phyloP scores from a whole-genome alignment of 106 monocot genomes.

The Acorus gramineus region DNA sequence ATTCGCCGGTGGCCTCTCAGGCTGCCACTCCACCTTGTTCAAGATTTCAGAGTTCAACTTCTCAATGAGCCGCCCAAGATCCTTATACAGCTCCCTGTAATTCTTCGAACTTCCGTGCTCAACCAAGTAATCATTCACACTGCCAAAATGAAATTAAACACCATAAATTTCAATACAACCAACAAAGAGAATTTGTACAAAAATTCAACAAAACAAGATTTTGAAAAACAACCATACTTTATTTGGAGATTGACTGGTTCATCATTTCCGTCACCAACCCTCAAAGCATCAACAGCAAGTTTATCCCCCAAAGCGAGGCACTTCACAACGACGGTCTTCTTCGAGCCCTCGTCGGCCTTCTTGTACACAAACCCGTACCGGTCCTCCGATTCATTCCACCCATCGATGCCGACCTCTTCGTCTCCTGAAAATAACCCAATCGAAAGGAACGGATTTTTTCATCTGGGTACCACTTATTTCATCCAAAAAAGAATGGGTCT shows the following conservation, averaged over 20 bases:
- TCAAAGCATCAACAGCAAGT: conserved; percentile 49
- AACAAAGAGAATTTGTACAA: too few relatives aligned
- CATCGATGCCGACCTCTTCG: conserved; percentile 86
- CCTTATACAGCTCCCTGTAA: conserved; percentile 61
- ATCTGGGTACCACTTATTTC: background rate
- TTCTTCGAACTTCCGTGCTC: conserved; percentile 17
- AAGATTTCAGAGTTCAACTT: conserved; percentile 41
- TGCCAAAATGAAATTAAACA: conserved; percentile 4
- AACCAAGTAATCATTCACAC: conserved; percentile 54
- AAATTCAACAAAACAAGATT: too few relatives aligned
- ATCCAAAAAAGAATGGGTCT: background rate
- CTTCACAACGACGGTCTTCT: conserved; percentile 55
- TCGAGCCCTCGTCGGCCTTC: conserved; percentile 39
- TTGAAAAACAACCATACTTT: conserved; percentile 25
- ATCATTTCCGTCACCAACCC: conserved; percentile 27
- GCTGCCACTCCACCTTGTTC: conserved; percentile 27
- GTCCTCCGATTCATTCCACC: conserved; percentile 84
- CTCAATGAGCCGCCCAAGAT: conserved; percentile 48
- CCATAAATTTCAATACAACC: background rate
- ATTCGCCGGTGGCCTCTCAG: conserved; percentile 10
- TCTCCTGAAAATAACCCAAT: conserved; percentile 20
- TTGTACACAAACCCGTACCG: conserved; percentile 60
- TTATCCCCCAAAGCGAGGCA: conserved; percentile 51
- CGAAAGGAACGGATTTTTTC: background rate
- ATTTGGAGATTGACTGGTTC: conserved; percentile 72